Percentiles rank a stretch among this genome's conserved stretches.
phyloP scores from a whole-genome alignment of 805 yeast genomes.

The Yamadazyma laniorum region DNA sequence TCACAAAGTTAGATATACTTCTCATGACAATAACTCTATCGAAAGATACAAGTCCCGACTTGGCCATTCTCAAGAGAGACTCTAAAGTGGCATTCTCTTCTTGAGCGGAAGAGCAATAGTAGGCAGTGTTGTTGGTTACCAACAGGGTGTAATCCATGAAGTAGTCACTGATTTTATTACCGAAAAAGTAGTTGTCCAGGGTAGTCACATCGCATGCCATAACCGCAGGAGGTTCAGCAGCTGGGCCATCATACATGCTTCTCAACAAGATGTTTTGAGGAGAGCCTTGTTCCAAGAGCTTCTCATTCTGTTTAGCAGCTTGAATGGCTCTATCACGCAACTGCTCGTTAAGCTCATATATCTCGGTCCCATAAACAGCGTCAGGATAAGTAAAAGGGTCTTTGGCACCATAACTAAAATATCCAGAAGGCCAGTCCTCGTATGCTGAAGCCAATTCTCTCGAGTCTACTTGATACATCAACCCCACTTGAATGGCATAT shows the following conservation, averaged over 20 bases:
- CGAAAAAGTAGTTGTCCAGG: constrained; percentile 60
- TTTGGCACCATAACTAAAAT: constrained; percentile 54
- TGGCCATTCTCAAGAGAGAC: constrained; percentile 53
- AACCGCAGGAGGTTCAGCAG: constrained; percentile 10
- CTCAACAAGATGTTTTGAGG: constrained; percentile 45
- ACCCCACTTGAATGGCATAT: constrained; percentile 59
- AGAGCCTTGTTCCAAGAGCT: constrained; percentile 45
- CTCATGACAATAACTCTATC: constrained; percentile 59
- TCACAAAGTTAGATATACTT: constrained; percentile 58
- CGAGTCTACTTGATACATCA: constrained; percentile 58
- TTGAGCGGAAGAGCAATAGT: constrained; percentile 61
- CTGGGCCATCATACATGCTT: constrained; percentile 37
- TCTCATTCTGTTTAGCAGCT: constrained; percentile 43
- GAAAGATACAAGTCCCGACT: constrained; percentile 54
- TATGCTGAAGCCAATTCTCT: constrained; percentile 34
- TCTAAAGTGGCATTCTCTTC: constrained; percentile 69
- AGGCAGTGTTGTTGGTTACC: constrained; percentile 58
- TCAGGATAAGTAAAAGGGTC: constrained; percentile 51
- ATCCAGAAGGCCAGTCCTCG: constrained; percentile 59
- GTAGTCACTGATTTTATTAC: constrained; percentile 49
- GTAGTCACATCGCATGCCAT: constrained; percentile 55
- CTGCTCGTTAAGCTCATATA: constrained; percentile 58
- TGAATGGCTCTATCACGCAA: constrained; percentile 57
- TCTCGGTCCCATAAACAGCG: constrained; percentile 61
- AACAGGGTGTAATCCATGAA: constrained; percentile 47